Conservation (phyloP, 176 grass and related monocot genomes). For the Tillandsia leiboldiana region DNA sequence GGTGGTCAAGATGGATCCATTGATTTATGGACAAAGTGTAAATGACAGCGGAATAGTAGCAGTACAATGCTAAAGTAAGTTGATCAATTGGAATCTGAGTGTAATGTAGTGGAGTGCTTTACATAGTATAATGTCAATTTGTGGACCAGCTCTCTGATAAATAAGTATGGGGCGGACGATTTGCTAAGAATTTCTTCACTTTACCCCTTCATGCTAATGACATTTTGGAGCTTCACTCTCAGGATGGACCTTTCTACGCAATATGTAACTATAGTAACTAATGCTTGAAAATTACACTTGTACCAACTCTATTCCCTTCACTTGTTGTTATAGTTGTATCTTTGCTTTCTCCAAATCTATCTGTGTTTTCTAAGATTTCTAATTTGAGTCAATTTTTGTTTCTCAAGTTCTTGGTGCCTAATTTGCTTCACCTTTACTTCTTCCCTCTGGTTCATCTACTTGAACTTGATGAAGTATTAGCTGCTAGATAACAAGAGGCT, state of each 20-base stretch:
- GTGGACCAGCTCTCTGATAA: background rate
- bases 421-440: too few species aligned
- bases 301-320: background rate
- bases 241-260: background rate
- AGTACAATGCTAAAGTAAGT: background rate
- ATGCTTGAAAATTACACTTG: background rate
- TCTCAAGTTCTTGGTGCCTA: too few species aligned
- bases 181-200: background rate
- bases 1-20: too few species aligned
- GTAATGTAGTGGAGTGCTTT: background rate
- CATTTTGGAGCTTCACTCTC: background rate
- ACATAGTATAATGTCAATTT: background rate
- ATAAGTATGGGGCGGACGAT: background rate
- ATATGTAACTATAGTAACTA: background rate
- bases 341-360: background rate
- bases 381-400: background rate
- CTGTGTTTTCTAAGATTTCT: background rate
- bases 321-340: background rate
- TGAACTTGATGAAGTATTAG: too few species aligned
- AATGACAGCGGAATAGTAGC: background rate
- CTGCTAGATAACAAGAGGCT: background rate
- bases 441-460: too few species aligned
- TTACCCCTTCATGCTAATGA: background rate
- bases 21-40: too few species aligned
- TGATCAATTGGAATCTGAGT: background rate